Conservation (phyloP, 306 rosid genomes). For the Benincasa hispida region DNA sequence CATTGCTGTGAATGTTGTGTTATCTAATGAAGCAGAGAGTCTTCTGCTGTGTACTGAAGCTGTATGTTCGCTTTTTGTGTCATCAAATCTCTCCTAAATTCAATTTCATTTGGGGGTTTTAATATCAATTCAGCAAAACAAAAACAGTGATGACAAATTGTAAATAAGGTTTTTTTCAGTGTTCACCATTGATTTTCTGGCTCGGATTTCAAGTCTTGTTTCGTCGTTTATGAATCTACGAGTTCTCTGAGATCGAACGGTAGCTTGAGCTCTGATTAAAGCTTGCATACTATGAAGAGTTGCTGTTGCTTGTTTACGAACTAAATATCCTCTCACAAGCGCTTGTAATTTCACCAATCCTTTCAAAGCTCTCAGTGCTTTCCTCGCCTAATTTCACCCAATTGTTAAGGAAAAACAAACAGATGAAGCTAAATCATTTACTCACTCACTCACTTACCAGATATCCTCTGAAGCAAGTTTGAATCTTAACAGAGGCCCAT, state of each 20-base stretch:
- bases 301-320: constrained; percentile 71
- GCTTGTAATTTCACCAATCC: constrained; percentile 89
- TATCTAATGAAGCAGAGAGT: constrained; percentile 45
- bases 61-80: constrained; percentile 34
- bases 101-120: not conserved
- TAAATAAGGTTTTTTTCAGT: no score
- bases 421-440: not conserved
- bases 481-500: constrained; percentile 69
- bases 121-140: not conserved
- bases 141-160: not conserved
- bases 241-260: constrained; percentile 52
- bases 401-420: not conserved
- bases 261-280: constrained; percentile 71
- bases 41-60: constrained; percentile 54
- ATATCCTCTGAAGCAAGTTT: constrained; percentile 59
- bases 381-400: constrained; percentile 49
- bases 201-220: constrained; percentile 32
- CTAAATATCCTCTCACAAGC: constrained; percentile 74
- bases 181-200: constrained; percentile 58
- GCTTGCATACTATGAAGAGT: constrained; percentile 82
- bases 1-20: constrained; percentile 24
- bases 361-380: constrained; percentile 76
- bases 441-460: constrained; percentile 26
- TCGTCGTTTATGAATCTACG: constrained; percentile 23
- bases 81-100: constrained; percentile 68